A percentile compares a stretch with the other conserved stretches of the same genome.
phyloP scores from a whole-genome alignment of 202 grass and related monocot genomes.

The Musa balbisiana region DNA sequence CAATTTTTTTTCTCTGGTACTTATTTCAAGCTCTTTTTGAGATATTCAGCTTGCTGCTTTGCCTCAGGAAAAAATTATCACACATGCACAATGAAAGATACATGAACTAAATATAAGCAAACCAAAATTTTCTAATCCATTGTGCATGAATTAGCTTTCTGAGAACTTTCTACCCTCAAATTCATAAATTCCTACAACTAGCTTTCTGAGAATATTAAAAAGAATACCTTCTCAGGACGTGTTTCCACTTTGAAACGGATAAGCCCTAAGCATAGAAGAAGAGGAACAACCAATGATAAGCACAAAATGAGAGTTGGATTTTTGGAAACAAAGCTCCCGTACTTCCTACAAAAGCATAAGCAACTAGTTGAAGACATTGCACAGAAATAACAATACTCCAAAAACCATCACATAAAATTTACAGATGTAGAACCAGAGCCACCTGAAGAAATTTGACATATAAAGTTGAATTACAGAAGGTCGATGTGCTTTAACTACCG shows the following conservation, averaged over 20 bases:
- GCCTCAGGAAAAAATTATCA: no score
- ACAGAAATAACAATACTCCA: conserved; percentile 24
- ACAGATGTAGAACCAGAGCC: conserved; percentile 21
- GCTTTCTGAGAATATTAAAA: conserved; percentile 1
- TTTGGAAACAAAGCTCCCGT: conserved; percentile 70
- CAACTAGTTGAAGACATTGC: conserved; percentile 29
- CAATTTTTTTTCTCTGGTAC: no score
- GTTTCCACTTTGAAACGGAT: conserved; percentile 91
- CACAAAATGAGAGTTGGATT: conserved; percentile 69
- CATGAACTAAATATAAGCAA: background rate
- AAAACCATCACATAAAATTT: conserved; percentile 14
- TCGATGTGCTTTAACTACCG: conserved; percentile 23
- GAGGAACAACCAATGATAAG: conserved; percentile 68
- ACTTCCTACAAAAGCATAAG: conserved; percentile 51
- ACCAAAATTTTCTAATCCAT: no score
- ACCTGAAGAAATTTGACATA: conserved; percentile 91
- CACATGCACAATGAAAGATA: no score
- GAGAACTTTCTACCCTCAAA: background rate
- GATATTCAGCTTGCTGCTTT: no score
- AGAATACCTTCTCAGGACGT: conserved; percentile 69
- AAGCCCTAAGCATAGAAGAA: conserved; percentile 73
- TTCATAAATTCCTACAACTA: background rate
- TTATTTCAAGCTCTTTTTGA: no score
- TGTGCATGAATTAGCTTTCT: no score
- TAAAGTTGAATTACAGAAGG: conserved; percentile 76